Evolutionary conservation across 2,329 filamentous ascomycete genomes (phyloP), one percentile per base, ranked within the genome.

Genomic region (Monosporascus sp.): DNA sequence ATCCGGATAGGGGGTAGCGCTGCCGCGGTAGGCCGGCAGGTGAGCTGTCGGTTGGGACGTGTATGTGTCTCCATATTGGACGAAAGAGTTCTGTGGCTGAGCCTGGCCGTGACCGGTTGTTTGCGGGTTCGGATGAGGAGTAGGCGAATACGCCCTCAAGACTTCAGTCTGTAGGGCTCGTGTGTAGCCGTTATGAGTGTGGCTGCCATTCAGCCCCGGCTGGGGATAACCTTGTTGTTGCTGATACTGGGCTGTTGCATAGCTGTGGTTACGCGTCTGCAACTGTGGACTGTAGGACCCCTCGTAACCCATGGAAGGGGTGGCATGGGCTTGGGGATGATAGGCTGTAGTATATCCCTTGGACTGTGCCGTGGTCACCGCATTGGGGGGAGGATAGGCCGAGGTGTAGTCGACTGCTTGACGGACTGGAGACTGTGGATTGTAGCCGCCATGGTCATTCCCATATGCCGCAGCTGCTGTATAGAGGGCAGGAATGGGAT

Each of bases 21-120:
- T 59, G 40, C 52, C 56, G 41, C 65, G 65, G 48, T 63, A 67
- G 28, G 64, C 54, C 18, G 63, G 46, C 35, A 60, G 54, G 14
- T 68, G 66, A 8, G 65, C 52, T 1, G 63, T 49, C 15, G 65
- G 58, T 26, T 67, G 67, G 15, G 65, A 55, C 44, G 57, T 52
- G 48, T 67, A 69, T 3, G 65, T 55, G 37, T 69, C 67, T 17
- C 59, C 61, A 40, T 67, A 69, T 26, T 66, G 63, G 11, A 61
- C 47, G 44, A 67, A 17, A 53, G 52, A 7, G 55, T 63, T 54
- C 44, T 61, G 58, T 35, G 49, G 52, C 26, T 59, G 55, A 26
- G 59, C 53, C 26, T 61, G 61, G 50, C 56, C 57, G 24, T 59
- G 58, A 22, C n/a, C 52, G 1, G 63, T 50, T 6, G 60, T 41